Evolutionary conservation across 129 eudicot species (phyloP), one percentile per base, ranked within the genome.

Genomic region (Helianthus tuberosus): DNA sequence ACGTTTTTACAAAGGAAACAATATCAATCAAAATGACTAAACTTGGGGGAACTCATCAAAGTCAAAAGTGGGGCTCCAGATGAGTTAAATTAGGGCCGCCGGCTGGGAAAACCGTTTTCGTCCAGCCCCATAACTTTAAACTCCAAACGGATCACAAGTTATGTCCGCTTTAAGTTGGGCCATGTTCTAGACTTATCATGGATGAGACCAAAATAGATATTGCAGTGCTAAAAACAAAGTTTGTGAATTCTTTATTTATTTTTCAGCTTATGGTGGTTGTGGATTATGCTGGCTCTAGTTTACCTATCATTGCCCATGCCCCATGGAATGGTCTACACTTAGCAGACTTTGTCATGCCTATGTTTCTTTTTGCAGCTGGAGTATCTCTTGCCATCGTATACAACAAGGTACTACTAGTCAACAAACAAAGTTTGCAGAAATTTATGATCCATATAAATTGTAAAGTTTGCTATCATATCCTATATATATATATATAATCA

Each of bases 311-410:
- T 76, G 87, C 89, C 49, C 96, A 90, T 79, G 80, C 84, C 55
- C 93, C 96, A 2, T 90, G 96, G 96, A 83, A 90, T 72, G 89
- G 91, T 46, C 54, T 90, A 53, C 93, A 83, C 72, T 81, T 87
- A 77, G 96, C 96, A 58, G 93, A 90, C 72, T 81, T 90, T 79
- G 96, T 90, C 64, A 90, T 87, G 93, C 96, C 96, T 49, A 85
- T 90, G 76, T 90, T 90, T 75, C 93, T 90, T 67, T 90, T 87
- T 66, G 87, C 87, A 52, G 87, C 91, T 65, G 96, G 96, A 67
- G 72, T 87, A 79, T 86, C 96, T 48, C 83, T 87, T 55, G 93
- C 93, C n/a, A 80, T 90, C 68, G 91, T 77, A 25, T 79, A 90
- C 82, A 87, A 90, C 80, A 87, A 87, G 96, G 93, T 90, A 43